Percentiles rank a stretch among this genome's conserved stretches.
phyloP scores from a whole-genome alignment of 257 asterid genomes.

The Solanum peruvianum region DNA sequence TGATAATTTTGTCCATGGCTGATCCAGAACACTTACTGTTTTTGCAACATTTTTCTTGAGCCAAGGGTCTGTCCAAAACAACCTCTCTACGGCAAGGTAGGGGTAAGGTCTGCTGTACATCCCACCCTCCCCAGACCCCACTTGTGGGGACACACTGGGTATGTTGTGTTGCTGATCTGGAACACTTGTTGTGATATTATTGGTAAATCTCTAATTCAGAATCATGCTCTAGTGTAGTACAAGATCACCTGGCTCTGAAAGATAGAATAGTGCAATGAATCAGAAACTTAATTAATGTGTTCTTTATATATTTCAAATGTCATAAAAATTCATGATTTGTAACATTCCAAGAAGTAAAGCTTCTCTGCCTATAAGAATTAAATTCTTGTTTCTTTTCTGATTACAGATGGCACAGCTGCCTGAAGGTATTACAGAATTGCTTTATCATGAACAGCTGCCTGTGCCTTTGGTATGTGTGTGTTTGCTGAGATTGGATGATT shows the following conservation, averaged over 20 bases:
- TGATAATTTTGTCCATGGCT: neutral
- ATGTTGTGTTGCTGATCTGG: neutral
- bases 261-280: neutral
- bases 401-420: slow-evolving; percentile 91
- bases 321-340: neutral
- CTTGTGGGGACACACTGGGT: neutral
- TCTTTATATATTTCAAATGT: neutral
- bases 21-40: neutral
- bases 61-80: neutral
- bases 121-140: neutral
- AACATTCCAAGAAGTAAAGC: neutral
- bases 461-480: slow-evolving; percentile 62
- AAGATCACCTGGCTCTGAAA: neutral
- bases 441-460: slow-evolving; percentile 56
- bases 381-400: neutral
- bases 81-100: neutral
- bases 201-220: neutral
- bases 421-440: slow-evolving; percentile 74
- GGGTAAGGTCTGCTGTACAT: neutral
- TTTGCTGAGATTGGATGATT: neutral
- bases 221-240: neutral
- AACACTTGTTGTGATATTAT: neutral
- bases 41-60: neutral
- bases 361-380: neutral
- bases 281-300: neutral